Evolutionary conservation across 2,329 filamentous ascomycete genomes (phyloP), one percentile per base, ranked within the genome.

Genomic region (Botrytis hyacinthi): DNA sequence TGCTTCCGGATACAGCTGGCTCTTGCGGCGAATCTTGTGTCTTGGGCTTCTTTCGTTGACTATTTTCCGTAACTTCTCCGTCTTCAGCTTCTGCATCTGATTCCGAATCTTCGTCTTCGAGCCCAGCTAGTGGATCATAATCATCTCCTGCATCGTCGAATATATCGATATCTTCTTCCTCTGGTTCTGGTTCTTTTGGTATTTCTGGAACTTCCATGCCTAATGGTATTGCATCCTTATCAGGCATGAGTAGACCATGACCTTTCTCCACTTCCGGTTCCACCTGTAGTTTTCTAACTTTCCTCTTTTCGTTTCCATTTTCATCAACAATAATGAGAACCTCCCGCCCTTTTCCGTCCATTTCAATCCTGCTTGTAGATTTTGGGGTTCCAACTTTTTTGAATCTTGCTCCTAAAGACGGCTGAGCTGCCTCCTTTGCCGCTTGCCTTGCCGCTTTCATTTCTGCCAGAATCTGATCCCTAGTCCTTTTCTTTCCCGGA

Each of bases 401-500:
- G 81, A 92, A 92, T 70, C 85, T 88, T 20, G 86, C 83, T 0
- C 89, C 88, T 10, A 92, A 81, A 4, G 83, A 81, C 0, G 87
- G 86, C 70, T 87, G 85, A 0, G 85, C 85, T 35, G 79, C 81
- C 69, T 81, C 81, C 77, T 89, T 89, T 37, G 89, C 88, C 1
- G 89, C 89, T 71, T 86, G 84, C 74, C 90, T 84, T 3, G 88
- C 84, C 1, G 89, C 89, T 79, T 91, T 92, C 78, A 92, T 82
- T 71, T 92, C 90, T 1, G 90, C 90, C 63, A 92, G 76, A 59
- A 92, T 91, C 77, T 92, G 90, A 77, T 92, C 87, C 74, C 90
- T 84, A 35, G 88, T 89, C 75, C 90, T 83, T 78, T 91, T 92
- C 80, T 86, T 88, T 0, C 89, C 88, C 0, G 88, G 82, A 8